Percentiles rank a stretch among this genome's conserved stretches.
phyloP scores from a whole-genome alignment of 2,329 filamentous ascomycete species.

The Berkeleyomyces rouxiae region DNA sequence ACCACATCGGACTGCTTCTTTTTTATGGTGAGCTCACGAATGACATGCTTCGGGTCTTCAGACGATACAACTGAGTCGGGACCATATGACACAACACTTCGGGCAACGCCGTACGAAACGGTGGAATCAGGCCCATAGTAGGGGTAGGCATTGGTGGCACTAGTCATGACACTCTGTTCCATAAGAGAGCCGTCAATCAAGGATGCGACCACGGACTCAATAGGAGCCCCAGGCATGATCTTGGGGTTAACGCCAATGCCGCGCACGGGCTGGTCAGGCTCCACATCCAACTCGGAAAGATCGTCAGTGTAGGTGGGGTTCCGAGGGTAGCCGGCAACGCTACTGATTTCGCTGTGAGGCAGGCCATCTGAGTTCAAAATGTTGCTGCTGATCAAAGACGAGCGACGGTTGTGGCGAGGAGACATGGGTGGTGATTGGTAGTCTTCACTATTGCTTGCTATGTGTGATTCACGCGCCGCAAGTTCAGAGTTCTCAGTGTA shows the following conservation, averaged over 20 bases:
- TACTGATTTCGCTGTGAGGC: slow-evolving; percentile 9
- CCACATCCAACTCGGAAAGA: slow-evolving; percentile 41
- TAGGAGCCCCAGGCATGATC: slow-evolving; percentile 54
- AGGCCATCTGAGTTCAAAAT: slow-evolving; percentile 22
- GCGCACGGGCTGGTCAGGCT: slow-evolving; percentile 53
- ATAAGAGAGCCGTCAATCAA: slow-evolving; percentile 59
- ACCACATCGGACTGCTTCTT: slow-evolving; percentile 7
- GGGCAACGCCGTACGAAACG: slow-evolving; percentile 14
- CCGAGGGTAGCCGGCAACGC: slow-evolving; percentile 30
- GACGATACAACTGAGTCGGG: slow-evolving; percentile 24
- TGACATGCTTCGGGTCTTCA: slow-evolving; percentile 16
- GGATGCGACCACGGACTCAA: slow-evolving; percentile 84
- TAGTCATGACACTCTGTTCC: slow-evolving; percentile 52
- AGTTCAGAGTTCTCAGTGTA: slow-evolving; percentile 44
- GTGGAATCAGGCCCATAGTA: slow-evolving; percentile 10
- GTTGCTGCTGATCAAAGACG: slow-evolving; percentile 38
- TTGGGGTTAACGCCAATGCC: slow-evolving; percentile 59
- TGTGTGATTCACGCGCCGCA: slow-evolving; percentile 38
- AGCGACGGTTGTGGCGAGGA: slow-evolving; percentile 28
- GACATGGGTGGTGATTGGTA: slow-evolving; percentile 44
- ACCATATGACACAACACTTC: slow-evolving; percentile 18
- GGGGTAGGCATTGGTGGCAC: slow-evolving; percentile 11
- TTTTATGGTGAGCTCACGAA: slow-evolving; percentile 11
- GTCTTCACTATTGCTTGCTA: slow-evolving; percentile 32
- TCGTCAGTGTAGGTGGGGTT: slow-evolving; percentile 32